A percentile compares a stretch with the other conserved stretches of the same genome.
phyloP scores from a whole-genome alignment of 805 yeast species.

The Wickerhamiella dianesei region DNA sequence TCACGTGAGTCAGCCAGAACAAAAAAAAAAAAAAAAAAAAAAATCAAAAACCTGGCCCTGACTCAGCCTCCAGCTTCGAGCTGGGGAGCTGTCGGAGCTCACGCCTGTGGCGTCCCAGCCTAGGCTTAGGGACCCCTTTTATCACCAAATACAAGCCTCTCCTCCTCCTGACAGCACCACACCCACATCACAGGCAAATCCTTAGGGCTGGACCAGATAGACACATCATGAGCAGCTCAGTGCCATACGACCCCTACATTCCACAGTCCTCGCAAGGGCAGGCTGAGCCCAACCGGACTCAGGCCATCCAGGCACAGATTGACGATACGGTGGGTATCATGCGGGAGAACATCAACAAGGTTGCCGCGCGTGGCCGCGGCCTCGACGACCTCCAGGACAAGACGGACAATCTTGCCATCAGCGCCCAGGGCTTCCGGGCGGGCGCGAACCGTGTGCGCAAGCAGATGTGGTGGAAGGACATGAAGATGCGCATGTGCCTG shows the following conservation, averaged over 20 bases:
- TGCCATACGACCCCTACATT: conserved; percentile 76
- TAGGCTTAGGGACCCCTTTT: neutral
- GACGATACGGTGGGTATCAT: conserved; percentile 94
- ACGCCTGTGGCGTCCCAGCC: neutral
- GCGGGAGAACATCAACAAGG: conserved; percentile 94
- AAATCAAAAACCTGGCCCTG: neutral
- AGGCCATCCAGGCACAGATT: conserved; percentile 81
- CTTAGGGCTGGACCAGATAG: conserved; percentile 1
- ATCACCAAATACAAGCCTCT: neutral
- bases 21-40: no score
- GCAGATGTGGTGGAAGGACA: conserved; percentile 98
- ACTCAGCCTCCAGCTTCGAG: neutral
- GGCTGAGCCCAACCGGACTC: conserved; percentile 42
- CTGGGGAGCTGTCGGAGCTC: neutral
- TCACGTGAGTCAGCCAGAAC: neutral
- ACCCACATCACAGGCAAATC: neutral
- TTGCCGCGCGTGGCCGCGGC: conserved; percentile 89
- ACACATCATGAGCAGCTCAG: conserved; percentile 52
- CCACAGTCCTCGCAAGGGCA: conserved; percentile 33
- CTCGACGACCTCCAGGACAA: conserved; percentile 83
- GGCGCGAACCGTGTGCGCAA: conserved; percentile 96
- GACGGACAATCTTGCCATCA: conserved; percentile 80
- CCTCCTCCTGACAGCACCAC: neutral
- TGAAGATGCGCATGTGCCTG: conserved; percentile 88
- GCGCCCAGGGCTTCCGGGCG: conserved; percentile 89